Percentiles rank a stretch among this genome's conserved stretches.
Conservation (phyloP, 345 rosid species). For the Aurinia saxatilis region DNA sequence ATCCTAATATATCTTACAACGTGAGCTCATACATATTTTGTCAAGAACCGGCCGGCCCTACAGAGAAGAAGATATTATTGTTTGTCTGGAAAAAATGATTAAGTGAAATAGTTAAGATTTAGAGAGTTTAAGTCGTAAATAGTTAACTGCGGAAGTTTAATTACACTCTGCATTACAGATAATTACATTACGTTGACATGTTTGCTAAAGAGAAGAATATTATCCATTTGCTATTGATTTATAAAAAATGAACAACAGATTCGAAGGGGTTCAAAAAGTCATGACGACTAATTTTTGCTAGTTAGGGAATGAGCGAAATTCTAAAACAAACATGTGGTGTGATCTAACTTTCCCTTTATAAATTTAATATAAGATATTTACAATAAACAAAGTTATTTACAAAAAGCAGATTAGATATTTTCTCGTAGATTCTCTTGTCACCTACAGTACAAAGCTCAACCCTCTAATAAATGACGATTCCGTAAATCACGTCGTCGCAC, state of each 20-base stretch:
- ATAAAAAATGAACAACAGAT: neutral
- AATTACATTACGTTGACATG: neutral
- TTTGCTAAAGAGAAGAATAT: neutral
- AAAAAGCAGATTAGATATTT: slow-evolving; percentile 17
- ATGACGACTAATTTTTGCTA: neutral
- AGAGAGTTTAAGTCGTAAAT: too few species aligned
- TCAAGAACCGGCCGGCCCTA: too few species aligned
- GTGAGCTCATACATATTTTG: too few species aligned
- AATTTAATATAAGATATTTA: neutral
- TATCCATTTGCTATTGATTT: neutral
- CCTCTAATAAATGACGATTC: slow-evolving; percentile 3
- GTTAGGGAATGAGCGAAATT: neutral
- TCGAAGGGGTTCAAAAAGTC: neutral
- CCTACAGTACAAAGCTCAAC: neutral
- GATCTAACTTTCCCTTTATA: slow-evolving; percentile 13
- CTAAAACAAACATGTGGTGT: neutral
- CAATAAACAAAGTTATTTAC: neutral
- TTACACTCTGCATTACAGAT: neutral
- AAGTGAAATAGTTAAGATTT: too few species aligned
- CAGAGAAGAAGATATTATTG: too few species aligned
- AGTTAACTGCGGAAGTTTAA: too few species aligned
- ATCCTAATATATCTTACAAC: too few species aligned
- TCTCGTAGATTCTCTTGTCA: slow-evolving; percentile 1
- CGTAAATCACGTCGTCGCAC: neutral
- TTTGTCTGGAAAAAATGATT: too few species aligned